Conservation (phyloP, 1,284 basidiomycete genomes). For the Marasmius sp. region DNA sequence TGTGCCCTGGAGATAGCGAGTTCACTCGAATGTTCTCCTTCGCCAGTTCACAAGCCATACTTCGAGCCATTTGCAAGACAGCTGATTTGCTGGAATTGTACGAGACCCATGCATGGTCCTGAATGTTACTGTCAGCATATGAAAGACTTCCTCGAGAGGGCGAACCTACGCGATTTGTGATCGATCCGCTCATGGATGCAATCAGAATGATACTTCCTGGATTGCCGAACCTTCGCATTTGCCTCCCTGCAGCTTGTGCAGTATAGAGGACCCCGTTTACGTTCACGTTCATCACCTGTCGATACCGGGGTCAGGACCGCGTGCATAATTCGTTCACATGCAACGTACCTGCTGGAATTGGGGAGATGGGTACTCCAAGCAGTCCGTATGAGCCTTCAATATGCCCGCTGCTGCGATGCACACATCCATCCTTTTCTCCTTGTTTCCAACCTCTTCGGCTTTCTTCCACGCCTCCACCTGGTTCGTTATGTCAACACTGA, state of each 20-base stretch:
- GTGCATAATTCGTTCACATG: background rate
- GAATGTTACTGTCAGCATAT: constrained; percentile 14
- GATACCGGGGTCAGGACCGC: background rate
- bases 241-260: constrained; percentile 76
- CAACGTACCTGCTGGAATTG: constrained; percentile 65
- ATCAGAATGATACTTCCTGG: constrained; percentile 81
- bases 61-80: constrained; percentile 80
- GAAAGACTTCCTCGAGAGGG: background rate
- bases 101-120: constrained; percentile 76
- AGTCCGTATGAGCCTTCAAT: constrained; percentile 59
- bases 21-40: constrained; percentile 72
- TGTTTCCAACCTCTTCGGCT: constrained; percentile 60
- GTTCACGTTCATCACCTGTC: constrained; percentile 73
- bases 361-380: constrained; percentile 68
- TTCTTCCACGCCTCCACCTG: constrained; percentile 57
- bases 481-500: constrained; percentile 63
- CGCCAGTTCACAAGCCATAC: constrained; percentile 83
- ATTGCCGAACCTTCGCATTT: constrained; percentile 72
- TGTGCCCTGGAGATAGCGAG: constrained; percentile 74
- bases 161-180: constrained; percentile 70
- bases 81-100: constrained; percentile 85
- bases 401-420: constrained; percentile 81
- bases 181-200: constrained; percentile 85
- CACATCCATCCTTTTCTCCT: constrained; percentile 67
- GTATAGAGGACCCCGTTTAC: constrained; percentile 76